These are phyloP conservation scores for Neltuma alba DNA, from an alignment of 306 rosid genomes.

Conservation along the genomic window DNA sequence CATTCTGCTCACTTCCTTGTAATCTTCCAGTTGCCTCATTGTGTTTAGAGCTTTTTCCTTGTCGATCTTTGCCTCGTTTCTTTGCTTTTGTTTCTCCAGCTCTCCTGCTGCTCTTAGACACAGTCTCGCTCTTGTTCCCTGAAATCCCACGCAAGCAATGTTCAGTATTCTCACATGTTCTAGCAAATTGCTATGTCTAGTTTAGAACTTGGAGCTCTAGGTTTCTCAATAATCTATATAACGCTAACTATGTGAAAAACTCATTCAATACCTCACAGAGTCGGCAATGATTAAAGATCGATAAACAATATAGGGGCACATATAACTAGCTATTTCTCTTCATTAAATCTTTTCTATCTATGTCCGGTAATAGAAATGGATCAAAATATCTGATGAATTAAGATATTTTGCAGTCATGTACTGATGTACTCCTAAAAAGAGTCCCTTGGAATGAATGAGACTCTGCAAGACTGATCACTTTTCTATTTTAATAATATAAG, in stretches of 20 bases:
- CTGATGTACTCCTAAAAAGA: too few relatives aligned
- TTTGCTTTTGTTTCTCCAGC: conserved; percentile 46
- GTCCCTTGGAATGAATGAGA: too few relatives aligned
- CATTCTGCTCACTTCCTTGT: conserved; percentile 38
- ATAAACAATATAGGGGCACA: background rate
- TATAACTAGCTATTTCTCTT: too few relatives aligned
- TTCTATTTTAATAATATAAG: too few relatives aligned
- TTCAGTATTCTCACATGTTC: background rate
- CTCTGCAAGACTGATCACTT: too few relatives aligned
- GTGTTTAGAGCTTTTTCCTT: conserved; percentile 1
- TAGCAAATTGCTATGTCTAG: background rate
- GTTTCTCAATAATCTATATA: background rate
- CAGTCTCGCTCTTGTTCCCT: conserved; percentile 65
- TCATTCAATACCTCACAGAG: background rate
- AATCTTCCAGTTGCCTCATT: conserved; percentile 35
- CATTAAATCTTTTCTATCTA: too few relatives aligned
- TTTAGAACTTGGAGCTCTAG: background rate
- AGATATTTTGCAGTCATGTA: too few relatives aligned
- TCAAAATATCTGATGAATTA: too few relatives aligned
- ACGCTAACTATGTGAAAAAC: background rate
- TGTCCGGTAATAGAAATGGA: too few relatives aligned
- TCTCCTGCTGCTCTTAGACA: conserved; percentile 73
- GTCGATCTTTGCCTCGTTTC: conserved; percentile 40
- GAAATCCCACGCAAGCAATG: conserved; percentile 33
- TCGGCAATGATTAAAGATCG: background rate